Evolutionary conservation across 495 filamentous ascomycete species (phyloP).

Genomic region (Podospora australis): DNA sequence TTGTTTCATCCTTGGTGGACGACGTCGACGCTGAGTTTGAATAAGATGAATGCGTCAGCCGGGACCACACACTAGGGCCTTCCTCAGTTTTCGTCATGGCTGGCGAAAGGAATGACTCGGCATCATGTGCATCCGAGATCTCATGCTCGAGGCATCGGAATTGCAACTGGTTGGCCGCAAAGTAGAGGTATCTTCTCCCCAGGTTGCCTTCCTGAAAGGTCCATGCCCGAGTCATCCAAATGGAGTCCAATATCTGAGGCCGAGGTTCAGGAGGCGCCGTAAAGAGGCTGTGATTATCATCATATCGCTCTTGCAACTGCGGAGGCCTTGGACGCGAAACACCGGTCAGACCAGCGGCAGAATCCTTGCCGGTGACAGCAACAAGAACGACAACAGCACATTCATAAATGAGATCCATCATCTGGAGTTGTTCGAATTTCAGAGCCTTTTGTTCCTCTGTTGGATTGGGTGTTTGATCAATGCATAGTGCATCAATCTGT

Average conservation of each 20-base stretch:
- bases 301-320: constrained; percentile 8
- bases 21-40: too few species aligned
- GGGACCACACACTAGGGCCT: background rate
- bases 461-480: constrained; percentile 15
- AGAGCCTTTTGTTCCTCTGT: constrained; percentile 3
- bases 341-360: constrained; percentile 14
- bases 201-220: background rate
- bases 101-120: too few species aligned
- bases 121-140: too few species aligned
- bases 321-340: background rate
- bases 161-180: background rate
- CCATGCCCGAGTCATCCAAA: background rate
- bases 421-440: constrained; percentile 1
- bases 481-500: constrained; percentile 18
- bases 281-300: constrained; percentile 2
- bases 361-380: background rate
- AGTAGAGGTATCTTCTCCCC: background rate
- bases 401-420: background rate
- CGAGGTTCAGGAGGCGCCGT: background rate
- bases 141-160: background rate
- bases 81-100: background rate
- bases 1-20: too few species aligned
- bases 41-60: background rate
- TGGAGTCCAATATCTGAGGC: background rate
- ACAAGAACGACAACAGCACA: background rate